These are phyloP conservation scores for Nepenthes gracilis DNA, from an alignment of 148 eudicot genomes.

Conservation along the genomic window DNA sequence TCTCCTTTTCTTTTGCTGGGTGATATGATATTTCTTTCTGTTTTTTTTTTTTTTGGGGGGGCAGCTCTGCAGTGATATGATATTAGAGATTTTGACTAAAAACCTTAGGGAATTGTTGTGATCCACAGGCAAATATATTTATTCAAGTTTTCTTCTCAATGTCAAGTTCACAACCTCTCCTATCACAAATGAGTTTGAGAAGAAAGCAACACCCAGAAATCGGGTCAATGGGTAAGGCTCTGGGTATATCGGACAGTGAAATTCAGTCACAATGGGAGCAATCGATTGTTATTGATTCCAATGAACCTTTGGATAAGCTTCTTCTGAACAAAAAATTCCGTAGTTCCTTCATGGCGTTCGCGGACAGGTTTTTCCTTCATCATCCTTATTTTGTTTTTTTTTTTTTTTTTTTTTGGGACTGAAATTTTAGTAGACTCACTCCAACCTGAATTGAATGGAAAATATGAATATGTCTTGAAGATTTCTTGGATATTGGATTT, in stretches of 20 bases:
- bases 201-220: conserved; percentile 31
- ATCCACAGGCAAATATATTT: conserved; percentile 65
- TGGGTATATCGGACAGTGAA: conserved; percentile 60
- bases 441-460: not conserved
- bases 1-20: too few relatives aligned
- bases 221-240: conserved; percentile 67
- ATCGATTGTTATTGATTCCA: conserved; percentile 23
- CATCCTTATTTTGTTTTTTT: not conserved
- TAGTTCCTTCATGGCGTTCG: conserved; percentile 74
- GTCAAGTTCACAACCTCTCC: conserved; percentile 77
- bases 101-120: conserved; percentile 16
- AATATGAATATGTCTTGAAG: not conserved
- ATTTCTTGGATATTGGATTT: too few relatives aligned
- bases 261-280: conserved; percentile 26
- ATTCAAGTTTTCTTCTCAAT: conserved; percentile 73
- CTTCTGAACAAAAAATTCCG: conserved; percentile 61
- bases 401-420: too few relatives aligned
- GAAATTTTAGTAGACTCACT: not conserved
- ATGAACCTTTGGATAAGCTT: conserved; percentile 73
- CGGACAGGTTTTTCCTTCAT: conserved; percentile 49
- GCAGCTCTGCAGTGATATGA: too few relatives aligned
- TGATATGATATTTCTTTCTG: too few relatives aligned
- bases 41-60: too few relatives aligned
- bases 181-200: conserved; percentile 69
- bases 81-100: too few relatives aligned